Conservation (phyloP, 495 filamentous ascomycete genomes). For the Platismatia glauca region DNA sequence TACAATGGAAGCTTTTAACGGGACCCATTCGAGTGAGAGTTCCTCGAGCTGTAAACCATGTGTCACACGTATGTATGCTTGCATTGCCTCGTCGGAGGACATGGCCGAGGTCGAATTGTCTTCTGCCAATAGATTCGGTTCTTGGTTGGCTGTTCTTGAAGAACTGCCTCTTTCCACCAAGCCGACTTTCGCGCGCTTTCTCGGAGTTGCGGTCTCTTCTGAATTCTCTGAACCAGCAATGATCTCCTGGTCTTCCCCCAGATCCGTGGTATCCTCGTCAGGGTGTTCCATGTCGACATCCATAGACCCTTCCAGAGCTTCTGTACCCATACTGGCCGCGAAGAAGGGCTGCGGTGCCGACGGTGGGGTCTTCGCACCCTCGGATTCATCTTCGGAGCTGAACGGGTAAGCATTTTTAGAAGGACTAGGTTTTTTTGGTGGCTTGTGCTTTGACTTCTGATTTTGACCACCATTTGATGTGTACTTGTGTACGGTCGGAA, state of each 20-base stretch:
- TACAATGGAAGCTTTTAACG: conserved; percentile 45
- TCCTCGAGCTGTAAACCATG: conserved; percentile 45
- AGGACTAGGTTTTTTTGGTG: conserved; percentile 9
- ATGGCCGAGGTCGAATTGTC: conserved; percentile 3
- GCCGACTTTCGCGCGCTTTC: conserved; percentile 22
- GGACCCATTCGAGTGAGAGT: conserved; percentile 48
- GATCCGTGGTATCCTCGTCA: conserved; percentile 23
- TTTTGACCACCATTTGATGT: neutral
- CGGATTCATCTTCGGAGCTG: conserved; percentile 17
- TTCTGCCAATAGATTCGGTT: neutral
- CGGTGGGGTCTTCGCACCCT: conserved; percentile 3
- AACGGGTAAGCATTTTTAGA: neutral
- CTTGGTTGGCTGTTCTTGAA: neutral
- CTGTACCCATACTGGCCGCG: conserved; percentile 3
- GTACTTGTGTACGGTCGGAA: neutral
- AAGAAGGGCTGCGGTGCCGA: conserved; percentile 15
- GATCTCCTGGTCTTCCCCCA: conserved; percentile 28
- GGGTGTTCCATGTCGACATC: conserved; percentile 31
- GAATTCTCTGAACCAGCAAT: conserved; percentile 25
- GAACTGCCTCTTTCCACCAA: conserved; percentile 2
- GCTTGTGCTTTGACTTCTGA: conserved; percentile 12
- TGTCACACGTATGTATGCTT: conserved; percentile 44
- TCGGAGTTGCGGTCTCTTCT: conserved; percentile 13
- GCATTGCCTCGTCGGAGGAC: conserved; percentile 27
- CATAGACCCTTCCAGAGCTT: conserved; percentile 21